Conservation (phyloP, 1,284 basidiomycete species). For the Malassezia brasiliensis region DNA sequence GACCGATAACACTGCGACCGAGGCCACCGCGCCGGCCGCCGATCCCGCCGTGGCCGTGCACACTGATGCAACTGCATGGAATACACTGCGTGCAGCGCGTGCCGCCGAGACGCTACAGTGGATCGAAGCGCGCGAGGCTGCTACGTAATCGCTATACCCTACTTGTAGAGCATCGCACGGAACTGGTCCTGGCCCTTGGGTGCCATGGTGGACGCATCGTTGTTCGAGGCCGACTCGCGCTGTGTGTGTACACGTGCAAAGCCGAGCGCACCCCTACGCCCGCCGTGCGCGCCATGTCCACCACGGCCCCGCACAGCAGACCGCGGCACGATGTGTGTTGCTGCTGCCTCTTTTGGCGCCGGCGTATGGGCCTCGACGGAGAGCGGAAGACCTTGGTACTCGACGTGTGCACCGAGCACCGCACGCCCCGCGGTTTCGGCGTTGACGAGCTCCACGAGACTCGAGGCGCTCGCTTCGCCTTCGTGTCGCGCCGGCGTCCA, state of each 20-base stretch:
- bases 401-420: conserved; percentile 12
- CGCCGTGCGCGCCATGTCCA: conserved; percentile 5
- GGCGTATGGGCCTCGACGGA: neutral
- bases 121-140: conserved; percentile 6
- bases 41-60: neutral
- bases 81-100: conserved; percentile 2
- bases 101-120: conserved; percentile 2
- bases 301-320: conserved; percentile 16
- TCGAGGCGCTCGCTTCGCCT: conserved; percentile 15
- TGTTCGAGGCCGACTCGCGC: neutral
- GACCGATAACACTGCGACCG: neutral
- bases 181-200: conserved; percentile 27
- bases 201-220: neutral
- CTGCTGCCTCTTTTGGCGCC: neutral
- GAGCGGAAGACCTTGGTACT: conserved; percentile 9
- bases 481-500: conserved; percentile 24
- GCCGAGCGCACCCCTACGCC: conserved; percentile 18
- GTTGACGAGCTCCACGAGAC: conserved; percentile 27
- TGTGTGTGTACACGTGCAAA: conserved; percentile 9
- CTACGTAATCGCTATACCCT: neutral
- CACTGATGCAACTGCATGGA: neutral
- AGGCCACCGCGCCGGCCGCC: neutral
- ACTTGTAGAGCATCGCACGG: conserved; percentile 22
- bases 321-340: neutral
- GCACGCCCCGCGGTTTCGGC: conserved; percentile 26